A percentile compares a stretch with the other conserved stretches of the same genome.
Evolutionary conservation across 495 filamentous ascomycete species (phyloP).

Genomic region (Trichocladium antarcticum): DNA sequence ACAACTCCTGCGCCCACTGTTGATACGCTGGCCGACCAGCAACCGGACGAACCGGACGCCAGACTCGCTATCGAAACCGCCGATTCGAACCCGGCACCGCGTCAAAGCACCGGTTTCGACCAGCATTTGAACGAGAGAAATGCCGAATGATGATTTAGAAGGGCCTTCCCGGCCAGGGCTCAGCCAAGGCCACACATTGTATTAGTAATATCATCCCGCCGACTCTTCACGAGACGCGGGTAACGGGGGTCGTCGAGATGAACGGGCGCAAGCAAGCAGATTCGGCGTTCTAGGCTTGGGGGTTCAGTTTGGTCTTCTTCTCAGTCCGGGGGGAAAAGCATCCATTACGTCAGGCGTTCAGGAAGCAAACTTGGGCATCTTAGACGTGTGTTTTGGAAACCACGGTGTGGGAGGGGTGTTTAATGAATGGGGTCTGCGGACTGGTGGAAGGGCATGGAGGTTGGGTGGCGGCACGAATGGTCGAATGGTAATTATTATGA

Average conservation of each 20-base stretch:
- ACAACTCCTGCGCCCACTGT: neutral
- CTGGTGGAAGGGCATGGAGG: neutral
- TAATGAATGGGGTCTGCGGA: neutral
- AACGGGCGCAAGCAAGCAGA: neutral
- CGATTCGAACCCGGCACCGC: neutral
- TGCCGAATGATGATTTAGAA: neutral
- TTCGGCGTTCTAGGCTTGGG: slow-evolving; percentile 5
- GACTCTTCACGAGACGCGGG: neutral
- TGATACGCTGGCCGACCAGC: neutral
- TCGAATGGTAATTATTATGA: too few relatives aligned
- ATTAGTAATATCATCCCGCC: neutral
- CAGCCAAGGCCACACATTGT: too few relatives aligned
- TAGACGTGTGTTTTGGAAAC: neutral
- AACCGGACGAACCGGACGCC: neutral
- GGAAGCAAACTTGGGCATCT: neutral
- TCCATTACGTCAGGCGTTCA: slow-evolving; percentile 1
- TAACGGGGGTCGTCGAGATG: neutral
- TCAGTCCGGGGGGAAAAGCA: neutral
- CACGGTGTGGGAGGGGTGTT: neutral
- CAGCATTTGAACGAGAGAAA: neutral
- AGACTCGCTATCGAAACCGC: neutral
- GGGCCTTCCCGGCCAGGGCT: neutral
- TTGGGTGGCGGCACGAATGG: neutral
- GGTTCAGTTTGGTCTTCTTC: neutral
- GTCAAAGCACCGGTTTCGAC: neutral